Conservation (phyloP, 805 yeast species). For the Candida tallmaniae region DNA sequence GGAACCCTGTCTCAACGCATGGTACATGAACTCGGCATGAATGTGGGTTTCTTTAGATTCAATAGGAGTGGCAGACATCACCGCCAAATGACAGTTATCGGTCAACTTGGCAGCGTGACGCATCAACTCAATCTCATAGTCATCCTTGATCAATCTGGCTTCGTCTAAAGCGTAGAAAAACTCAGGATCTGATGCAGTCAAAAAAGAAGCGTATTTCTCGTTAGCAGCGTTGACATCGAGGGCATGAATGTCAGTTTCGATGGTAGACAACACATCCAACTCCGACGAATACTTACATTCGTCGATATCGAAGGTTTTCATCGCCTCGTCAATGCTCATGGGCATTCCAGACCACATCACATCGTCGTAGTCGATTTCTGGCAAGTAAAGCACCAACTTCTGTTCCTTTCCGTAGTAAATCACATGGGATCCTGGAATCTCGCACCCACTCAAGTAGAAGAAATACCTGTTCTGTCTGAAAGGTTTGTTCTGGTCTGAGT, state of each 20-base stretch:
- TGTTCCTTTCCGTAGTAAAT: conserved; percentile 52
- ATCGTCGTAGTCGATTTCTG: conserved; percentile 81
- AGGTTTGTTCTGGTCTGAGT: conserved; percentile 74
- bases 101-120: conserved; percentile 79
- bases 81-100: conserved; percentile 85
- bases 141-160: conserved; percentile 79
- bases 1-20: conserved; percentile 90
- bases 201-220: conserved; percentile 25
- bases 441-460: conserved; percentile 79
- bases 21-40: conserved; percentile 94
- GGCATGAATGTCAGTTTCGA: conserved; percentile 36
- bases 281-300: conserved; percentile 63
- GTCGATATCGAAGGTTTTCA: conserved; percentile 70
- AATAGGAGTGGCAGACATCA: conserved; percentile 87
- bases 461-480: conserved; percentile 91
- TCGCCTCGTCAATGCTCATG: conserved; percentile 59
- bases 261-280: conserved; percentile 33
- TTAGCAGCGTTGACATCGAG: conserved; percentile 52
- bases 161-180: conserved; percentile 78
- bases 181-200: conserved; percentile 42
- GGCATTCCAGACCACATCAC: conserved; percentile 98
- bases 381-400: conserved; percentile 68
- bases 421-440: conserved; percentile 71
- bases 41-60: conserved; percentile 86
- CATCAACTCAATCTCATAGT: conserved; percentile 71